Percentiles rank a stretch among this genome's conserved stretches.
Conservation (phyloP, 495 filamentous ascomycete species). For the Bryoglossum gracile region DNA sequence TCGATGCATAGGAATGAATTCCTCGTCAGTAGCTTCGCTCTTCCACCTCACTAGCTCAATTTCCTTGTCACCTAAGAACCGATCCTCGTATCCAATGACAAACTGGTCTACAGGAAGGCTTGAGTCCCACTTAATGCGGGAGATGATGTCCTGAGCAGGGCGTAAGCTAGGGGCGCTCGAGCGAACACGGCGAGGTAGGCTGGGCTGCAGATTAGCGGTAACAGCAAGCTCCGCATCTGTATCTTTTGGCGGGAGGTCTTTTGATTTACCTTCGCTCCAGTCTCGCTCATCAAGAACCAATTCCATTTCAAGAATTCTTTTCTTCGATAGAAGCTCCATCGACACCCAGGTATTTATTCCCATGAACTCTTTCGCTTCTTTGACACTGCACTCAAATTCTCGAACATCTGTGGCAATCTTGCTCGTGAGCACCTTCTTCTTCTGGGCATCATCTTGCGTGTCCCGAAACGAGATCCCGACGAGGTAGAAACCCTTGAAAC, state of each 20-base stretch:
- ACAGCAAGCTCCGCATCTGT: no score
- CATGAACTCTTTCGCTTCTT: neutral
- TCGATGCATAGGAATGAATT: slow-evolving; percentile 78
- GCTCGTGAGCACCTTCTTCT: slow-evolving; percentile 27
- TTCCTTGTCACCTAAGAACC: slow-evolving; percentile 61
- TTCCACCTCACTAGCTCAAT: slow-evolving; percentile 60
- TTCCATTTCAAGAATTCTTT: slow-evolving; percentile 27
- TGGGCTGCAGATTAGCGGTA: neutral
- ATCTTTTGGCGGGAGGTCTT: no score
- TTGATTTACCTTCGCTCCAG: slow-evolving; percentile 30
- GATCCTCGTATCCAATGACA: slow-evolving; percentile 68
- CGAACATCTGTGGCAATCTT: slow-evolving; percentile 34
- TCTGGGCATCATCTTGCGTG: slow-evolving; percentile 22
- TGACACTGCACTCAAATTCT: slow-evolving; percentile 35
- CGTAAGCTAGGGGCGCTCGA: slow-evolving; percentile 26
- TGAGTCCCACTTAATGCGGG: slow-evolving; percentile 66
- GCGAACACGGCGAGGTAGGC: slow-evolving; percentile 22
- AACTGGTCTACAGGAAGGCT: slow-evolving; percentile 54
- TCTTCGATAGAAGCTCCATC: slow-evolving; percentile 17
- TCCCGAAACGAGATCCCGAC: slow-evolving; percentile 41
- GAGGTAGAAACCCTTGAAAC: slow-evolving; percentile 43
- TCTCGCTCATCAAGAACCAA: slow-evolving; percentile 39
- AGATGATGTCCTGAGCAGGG: slow-evolving; percentile 55
- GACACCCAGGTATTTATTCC: slow-evolving; percentile 1
- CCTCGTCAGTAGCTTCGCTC: slow-evolving; percentile 69